A percentile compares a stretch with the other conserved stretches of the same genome.
Evolutionary conservation across 257 asterid genomes (phyloP).

Genomic region (Salvia miltiorrhiza): DNA sequence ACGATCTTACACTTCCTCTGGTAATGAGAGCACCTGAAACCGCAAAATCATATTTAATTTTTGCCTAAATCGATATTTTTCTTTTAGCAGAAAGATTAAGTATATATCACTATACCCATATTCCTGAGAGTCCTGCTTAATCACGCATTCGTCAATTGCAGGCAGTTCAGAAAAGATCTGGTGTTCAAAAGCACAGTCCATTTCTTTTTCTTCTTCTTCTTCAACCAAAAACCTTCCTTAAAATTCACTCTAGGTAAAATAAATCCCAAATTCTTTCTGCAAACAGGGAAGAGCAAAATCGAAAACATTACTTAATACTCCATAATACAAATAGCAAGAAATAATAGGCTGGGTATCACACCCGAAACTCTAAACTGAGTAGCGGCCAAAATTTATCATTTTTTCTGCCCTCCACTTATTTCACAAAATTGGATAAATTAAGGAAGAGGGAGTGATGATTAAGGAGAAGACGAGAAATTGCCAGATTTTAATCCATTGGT

Average conservation of each 20-base stretch:
- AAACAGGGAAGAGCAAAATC: neutral
- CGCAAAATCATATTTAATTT: neutral
- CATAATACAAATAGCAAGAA: too few relatives aligned
- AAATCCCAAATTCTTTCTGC: neutral
- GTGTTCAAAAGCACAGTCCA: constrained; percentile 30
- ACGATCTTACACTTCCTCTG: constrained; percentile 62
- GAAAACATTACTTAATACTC: too few relatives aligned
- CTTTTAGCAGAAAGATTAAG: neutral
- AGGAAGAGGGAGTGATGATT: neutral
- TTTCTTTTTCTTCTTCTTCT: neutral
- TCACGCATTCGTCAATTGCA: constrained; percentile 24
- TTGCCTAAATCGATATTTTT: neutral
- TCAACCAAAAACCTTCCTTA: constrained; percentile 12
- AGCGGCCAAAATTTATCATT: too few relatives aligned
- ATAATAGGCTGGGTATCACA: too few relatives aligned
- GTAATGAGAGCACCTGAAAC: constrained; percentile 63
- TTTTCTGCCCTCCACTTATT: neutral
- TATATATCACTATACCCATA: constrained; percentile 24
- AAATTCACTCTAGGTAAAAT: neutral
- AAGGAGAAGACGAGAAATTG: neutral
- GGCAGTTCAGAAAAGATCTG: constrained; percentile 20
- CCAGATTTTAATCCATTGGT: neutral
- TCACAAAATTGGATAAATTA: neutral
- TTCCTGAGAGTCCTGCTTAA: constrained; percentile 22
- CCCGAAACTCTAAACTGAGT: too few relatives aligned